Evolutionary conservation across 805 yeast species (phyloP).

Genomic region (Saturnispora serradocipensis): DNA sequence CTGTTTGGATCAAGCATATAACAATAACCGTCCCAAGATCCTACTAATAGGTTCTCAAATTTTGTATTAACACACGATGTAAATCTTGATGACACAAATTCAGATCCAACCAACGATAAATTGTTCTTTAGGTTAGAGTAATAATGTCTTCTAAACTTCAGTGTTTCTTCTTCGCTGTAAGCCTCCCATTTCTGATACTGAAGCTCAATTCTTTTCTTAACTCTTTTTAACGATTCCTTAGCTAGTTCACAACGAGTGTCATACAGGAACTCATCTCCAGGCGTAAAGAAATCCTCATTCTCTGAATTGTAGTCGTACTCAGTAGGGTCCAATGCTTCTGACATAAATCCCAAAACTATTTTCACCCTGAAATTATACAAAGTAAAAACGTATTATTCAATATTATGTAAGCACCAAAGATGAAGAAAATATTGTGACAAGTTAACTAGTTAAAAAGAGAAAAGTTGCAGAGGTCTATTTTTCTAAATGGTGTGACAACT

Average conservation of each 20-base stretch:
- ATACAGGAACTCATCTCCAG: slow-evolving; percentile 50
- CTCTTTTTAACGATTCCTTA: slow-evolving; percentile 37
- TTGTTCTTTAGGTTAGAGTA: slow-evolving; percentile 20
- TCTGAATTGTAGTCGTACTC: slow-evolving; percentile 22
- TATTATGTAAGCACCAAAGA: background rate
- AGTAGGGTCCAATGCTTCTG: background rate
- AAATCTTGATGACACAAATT: slow-evolving; percentile 61
- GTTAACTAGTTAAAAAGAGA: background rate
- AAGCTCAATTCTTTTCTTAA: slow-evolving; percentile 33
- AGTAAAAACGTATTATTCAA: background rate
- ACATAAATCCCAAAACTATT: background rate
- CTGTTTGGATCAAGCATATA: slow-evolving; percentile 34
- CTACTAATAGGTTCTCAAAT: slow-evolving; percentile 42
- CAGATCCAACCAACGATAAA: slow-evolving; percentile 53
- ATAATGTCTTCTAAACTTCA: slow-evolving; percentile 13
- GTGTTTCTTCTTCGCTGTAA: slow-evolving; percentile 22
- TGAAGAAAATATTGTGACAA: background rate
- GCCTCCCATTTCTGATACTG: slow-evolving; percentile 26
- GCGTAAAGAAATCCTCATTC: slow-evolving; percentile 80
- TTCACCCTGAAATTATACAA: background rate
- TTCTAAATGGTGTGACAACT: too few relatives aligned
- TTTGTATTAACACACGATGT: slow-evolving; percentile 49
- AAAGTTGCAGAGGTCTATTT: background rate
- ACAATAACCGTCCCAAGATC: slow-evolving; percentile 79
- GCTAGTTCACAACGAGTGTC: slow-evolving; percentile 46